A percentile compares a stretch with the other conserved stretches of the same genome.
phyloP scores from a whole-genome alignment of 495 filamentous ascomycete species.

The Stereocaulon alpinum region DNA sequence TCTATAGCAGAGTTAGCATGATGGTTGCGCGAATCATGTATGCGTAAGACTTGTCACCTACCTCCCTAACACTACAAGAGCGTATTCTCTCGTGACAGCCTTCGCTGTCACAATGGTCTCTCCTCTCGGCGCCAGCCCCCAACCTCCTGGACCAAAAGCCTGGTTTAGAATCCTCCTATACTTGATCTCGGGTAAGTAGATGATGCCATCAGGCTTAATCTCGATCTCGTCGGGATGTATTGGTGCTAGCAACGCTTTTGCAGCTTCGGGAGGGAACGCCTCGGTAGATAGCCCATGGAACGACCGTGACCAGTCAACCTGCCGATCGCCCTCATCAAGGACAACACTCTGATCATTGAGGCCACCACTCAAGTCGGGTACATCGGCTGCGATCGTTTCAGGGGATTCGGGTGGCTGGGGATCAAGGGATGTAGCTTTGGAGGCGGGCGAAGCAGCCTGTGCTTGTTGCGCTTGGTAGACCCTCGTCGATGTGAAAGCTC shows the following conservation, averaged over 20 bases:
- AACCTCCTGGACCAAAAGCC: slow-evolving; percentile 91
- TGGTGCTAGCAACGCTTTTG: slow-evolving; percentile 57
- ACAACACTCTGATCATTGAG: slow-evolving; percentile 43
- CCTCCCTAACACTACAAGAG: slow-evolving; percentile 81
- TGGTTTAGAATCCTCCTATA: slow-evolving; percentile 84
- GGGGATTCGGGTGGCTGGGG: slow-evolving; percentile 21
- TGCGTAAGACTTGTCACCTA: slow-evolving; percentile 30
- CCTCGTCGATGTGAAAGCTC: slow-evolving; percentile 15
- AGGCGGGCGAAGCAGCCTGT: slow-evolving; percentile 18
- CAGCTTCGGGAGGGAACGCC: slow-evolving; percentile 67
- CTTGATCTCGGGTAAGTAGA: slow-evolving; percentile 97
- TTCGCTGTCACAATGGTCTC: slow-evolving; percentile 84
- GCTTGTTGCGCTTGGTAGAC: slow-evolving; percentile 19
- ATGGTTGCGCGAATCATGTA: background rate
- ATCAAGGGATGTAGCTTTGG: slow-evolving; percentile 16
- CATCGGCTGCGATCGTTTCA: slow-evolving; percentile 32
- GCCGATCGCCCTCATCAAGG: slow-evolving; percentile 33
- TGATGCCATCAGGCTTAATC: slow-evolving; percentile 91
- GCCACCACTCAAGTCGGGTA: slow-evolving; percentile 42
- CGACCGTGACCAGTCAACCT: slow-evolving; percentile 87
- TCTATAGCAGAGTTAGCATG: slow-evolving; percentile 33
- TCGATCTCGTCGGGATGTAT: slow-evolving; percentile 71
- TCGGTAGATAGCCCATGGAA: slow-evolving; percentile 75
- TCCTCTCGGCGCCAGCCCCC: slow-evolving; percentile 84
- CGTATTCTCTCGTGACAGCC: slow-evolving; percentile 90